These are phyloP conservation scores for Macaranga tanarius DNA, from an alignment of 441 rosid genomes.

Conservation along the genomic window DNA sequence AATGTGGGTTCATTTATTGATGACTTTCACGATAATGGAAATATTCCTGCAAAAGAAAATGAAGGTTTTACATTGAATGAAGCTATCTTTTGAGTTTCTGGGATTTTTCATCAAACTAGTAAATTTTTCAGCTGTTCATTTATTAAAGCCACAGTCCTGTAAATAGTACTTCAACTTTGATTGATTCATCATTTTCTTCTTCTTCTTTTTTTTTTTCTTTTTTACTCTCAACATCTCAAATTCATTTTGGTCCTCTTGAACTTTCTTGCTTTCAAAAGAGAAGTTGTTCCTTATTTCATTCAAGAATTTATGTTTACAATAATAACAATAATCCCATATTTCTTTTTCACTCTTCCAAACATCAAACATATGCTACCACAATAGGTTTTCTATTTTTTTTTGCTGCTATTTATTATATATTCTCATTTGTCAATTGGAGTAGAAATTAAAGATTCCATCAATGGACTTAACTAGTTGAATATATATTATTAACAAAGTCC, in stretches of 20 bases:
- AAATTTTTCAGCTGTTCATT: constrained; percentile 31
- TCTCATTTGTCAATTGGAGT: neutral
- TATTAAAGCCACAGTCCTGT: constrained; percentile 28
- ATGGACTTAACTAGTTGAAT: neutral
- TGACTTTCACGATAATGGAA: constrained; percentile 20
- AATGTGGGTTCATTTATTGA: constrained; percentile 22
- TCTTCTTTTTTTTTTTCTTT: neutral
- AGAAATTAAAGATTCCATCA: neutral
- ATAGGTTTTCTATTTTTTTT: too few species aligned
- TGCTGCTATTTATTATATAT: too few species aligned
- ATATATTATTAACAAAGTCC: neutral
- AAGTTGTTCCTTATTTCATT: neutral
- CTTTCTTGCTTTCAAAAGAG: neutral
- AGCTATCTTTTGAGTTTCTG: constrained; percentile 22
- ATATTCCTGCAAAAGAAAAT: constrained; percentile 6
- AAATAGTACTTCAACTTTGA: constrained; percentile 15
- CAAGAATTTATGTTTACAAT: neutral
- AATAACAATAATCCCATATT: neutral
- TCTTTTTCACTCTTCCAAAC: too few species aligned
- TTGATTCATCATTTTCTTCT: constrained; percentile 15
- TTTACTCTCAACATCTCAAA: neutral
- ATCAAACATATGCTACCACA: too few species aligned
- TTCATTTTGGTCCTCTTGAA: neutral
- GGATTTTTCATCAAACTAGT: constrained; percentile 28
- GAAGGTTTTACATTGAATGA: constrained; percentile 26